Evolutionary conservation across 495 filamentous ascomycete species (phyloP).

Genomic region (Friedmanniomyces endolithicus): DNA sequence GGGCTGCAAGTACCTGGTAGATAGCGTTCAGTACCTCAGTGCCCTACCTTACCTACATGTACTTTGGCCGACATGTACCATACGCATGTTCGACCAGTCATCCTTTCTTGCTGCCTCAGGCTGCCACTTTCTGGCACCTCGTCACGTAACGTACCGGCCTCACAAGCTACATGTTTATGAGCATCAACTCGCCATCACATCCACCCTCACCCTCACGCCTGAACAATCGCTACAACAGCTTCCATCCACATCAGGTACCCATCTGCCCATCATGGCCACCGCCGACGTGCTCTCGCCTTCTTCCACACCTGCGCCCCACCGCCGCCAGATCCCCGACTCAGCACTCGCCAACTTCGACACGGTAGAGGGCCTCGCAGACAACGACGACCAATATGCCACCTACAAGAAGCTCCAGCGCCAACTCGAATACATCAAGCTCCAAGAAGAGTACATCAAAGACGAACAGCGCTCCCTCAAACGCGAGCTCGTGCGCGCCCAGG

Average conservation of each 20-base stretch:
- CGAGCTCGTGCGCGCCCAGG: slow-evolving; percentile 91
- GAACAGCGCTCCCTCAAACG: slow-evolving; percentile 96
- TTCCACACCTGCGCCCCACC: slow-evolving; percentile 58
- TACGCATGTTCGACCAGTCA: no score
- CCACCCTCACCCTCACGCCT: no score
- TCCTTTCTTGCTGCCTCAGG: no score
- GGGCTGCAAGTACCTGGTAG: no score
- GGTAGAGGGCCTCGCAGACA: slow-evolving; percentile 71
- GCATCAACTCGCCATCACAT: no score
- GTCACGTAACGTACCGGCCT: no score
- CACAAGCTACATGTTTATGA: no score
- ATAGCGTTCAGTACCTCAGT: no score
- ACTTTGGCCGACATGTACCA: no score
- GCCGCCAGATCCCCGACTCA: slow-evolving; percentile 59
- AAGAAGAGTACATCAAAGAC: slow-evolving; percentile 99
- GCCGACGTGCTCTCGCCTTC: slow-evolving; percentile 68
- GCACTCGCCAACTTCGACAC: slow-evolving; percentile 81
- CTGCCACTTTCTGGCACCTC: no score
- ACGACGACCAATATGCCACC: slow-evolving; percentile 83
- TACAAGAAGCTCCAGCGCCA: slow-evolving; percentile 92
- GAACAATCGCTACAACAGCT: no score
- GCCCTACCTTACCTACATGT: no score
- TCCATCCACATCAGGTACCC: neutral
- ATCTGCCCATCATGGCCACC: slow-evolving; percentile 38
- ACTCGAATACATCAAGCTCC: slow-evolving; percentile 90